Conservation (phyloP, 352 stramenopile species). For the Phytophthora macrochlamydospora region DNA sequence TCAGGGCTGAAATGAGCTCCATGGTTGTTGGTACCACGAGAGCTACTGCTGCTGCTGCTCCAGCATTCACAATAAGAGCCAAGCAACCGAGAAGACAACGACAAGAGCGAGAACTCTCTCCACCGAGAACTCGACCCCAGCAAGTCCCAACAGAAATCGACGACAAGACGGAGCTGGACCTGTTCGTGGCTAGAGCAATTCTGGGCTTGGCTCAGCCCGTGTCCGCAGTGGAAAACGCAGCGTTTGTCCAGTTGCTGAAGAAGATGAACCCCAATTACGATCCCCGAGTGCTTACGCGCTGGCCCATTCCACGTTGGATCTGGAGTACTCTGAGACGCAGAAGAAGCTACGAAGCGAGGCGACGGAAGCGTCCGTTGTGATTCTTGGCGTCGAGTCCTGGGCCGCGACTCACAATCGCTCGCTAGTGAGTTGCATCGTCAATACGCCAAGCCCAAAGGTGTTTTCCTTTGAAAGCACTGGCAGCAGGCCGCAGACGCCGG, state of each 20-base stretch:
- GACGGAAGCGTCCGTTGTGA: constrained; percentile 51
- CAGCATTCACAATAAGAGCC: not conserved
- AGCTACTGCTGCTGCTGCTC: not conserved
- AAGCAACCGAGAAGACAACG: constrained; percentile 16
- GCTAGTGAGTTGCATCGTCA: constrained; percentile 62
- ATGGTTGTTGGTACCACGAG: not conserved
- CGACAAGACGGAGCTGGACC: constrained; percentile 61
- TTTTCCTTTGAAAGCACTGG: constrained; percentile 70
- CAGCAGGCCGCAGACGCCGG: constrained; percentile 43
- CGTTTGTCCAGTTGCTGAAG: constrained; percentile 72
- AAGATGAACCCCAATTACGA: constrained; percentile 57
- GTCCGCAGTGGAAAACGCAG: constrained; percentile 56
- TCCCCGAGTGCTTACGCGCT: constrained; percentile 54
- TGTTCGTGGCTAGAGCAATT: constrained; percentile 62
- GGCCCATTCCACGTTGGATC: constrained; percentile 54
- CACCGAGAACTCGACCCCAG: constrained; percentile 5
- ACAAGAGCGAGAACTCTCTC: not conserved
- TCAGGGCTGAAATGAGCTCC: constrained; percentile 52
- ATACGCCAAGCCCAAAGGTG: constrained; percentile 50
- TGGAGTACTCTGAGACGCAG: constrained; percentile 68
- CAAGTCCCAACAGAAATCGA: constrained; percentile 25
- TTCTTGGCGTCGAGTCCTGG: constrained; percentile 64
- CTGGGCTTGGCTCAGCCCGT: constrained; percentile 59
- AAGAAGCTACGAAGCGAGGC: constrained; percentile 62
- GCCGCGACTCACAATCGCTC: constrained; percentile 41